Evolutionary conservation across 2,329 filamentous ascomycete genomes (phyloP), one percentile per base, ranked within the genome.

Genomic region (Fusarium sp.): DNA sequence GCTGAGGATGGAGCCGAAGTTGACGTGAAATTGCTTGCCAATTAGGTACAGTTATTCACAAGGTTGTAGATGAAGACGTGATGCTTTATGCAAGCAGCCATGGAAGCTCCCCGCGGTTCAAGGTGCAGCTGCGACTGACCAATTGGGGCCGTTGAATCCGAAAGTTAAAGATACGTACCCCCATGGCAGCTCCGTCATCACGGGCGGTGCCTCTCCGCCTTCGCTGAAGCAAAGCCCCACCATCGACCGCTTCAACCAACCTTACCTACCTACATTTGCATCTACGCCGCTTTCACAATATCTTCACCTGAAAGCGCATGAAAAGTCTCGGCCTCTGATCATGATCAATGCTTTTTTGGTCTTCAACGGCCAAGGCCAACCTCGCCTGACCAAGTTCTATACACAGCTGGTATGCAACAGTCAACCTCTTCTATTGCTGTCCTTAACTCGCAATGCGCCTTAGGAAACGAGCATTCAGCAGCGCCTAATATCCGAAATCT

Each of bases 301-400:
- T 34, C 40, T n/a, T 7, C 12, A 31, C 29, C 31, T 47, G 39
- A 28, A n/a, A 44, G 46, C 47, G 49, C 45, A 73, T 69, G 71
- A 67, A 43, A 59, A 63, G 49, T 7, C 24, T 58, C 50, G 32
- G 3, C 60, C 28, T 56, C 54, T 59, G 48, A 79, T 68, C 69
- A 99, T 99, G 95, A 98, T 99, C 78, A 99, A 97, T 83, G 95
- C 96, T 29, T 94, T 99, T 61, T 84, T 99, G 67, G 94, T 99
- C 76, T 99, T 99, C 83, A 99, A 99, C 75, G 97, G 97, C 81
- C 92, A 94, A 71, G 95, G 95, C 65, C 94, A 99, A 79, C 94
- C 95, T 34, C 90, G 95, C 53, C 85, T 99, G 76, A 98, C 94
- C 71, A 98, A 98, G 74, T 99, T 99, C 83, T 99, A 99, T 77